phyloP scores from a whole-genome alignment of 352 stramenopile species.

The Pythium guiyangense region DNA sequence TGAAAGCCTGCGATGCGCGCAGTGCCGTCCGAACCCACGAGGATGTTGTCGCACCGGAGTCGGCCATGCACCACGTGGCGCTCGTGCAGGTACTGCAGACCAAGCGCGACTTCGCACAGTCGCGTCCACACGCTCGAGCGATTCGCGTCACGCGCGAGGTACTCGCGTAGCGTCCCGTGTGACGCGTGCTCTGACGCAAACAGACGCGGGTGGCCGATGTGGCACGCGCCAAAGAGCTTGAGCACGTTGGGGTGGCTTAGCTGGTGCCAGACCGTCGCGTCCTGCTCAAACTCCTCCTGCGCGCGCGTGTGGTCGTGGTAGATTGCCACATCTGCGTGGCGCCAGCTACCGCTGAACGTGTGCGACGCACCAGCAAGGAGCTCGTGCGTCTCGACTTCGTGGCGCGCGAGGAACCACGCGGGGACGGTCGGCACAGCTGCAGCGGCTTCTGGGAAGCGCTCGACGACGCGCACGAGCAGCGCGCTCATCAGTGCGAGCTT shows the following conservation, averaged over 20 bases:
- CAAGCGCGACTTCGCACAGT: constrained; percentile 16
- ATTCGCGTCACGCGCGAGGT: neutral
- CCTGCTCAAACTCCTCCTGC: constrained; percentile 1
- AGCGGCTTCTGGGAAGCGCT: neutral
- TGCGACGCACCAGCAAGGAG: neutral
- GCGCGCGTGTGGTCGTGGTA: neutral
- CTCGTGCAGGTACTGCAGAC: constrained; percentile 56
- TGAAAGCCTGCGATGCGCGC: constrained; percentile 8
- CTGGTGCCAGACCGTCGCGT: constrained; percentile 2
- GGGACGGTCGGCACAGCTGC: neutral
- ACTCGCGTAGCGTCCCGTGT: constrained; percentile 3
- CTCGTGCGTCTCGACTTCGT: constrained; percentile 11
- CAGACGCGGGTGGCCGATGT: constrained; percentile 3
- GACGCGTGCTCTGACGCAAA: constrained; percentile 4
- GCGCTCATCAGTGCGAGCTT: constrained; percentile 6
- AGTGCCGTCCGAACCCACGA: constrained; percentile 3
- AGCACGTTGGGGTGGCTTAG: constrained; percentile 19
- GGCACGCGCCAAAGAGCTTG: constrained; percentile 13
- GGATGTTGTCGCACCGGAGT: constrained; percentile 10
- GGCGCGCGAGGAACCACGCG: constrained; percentile 9
- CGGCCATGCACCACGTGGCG: constrained; percentile 23
- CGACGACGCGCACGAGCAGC: neutral
- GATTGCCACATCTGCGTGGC: constrained; percentile 4
- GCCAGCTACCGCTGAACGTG: constrained; percentile 5
- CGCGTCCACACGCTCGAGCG: neutral